Conservation (phyloP, 345 rosid genomes). For the Durio zibethinus region DNA sequence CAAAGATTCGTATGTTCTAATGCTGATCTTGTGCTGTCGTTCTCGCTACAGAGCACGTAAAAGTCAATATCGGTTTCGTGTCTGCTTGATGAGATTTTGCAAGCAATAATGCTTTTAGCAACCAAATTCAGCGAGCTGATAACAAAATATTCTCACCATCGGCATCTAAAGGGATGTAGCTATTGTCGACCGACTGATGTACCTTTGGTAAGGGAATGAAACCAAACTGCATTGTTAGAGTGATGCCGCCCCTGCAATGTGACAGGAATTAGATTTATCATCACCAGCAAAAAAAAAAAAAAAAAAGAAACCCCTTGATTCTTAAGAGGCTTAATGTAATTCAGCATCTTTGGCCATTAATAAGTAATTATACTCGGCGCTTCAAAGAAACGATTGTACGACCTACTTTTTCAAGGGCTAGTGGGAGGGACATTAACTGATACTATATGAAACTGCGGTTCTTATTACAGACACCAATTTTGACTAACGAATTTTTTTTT, state of each 20-base stretch:
- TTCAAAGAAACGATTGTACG: background rate
- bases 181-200: background rate
- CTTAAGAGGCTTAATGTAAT: background rate
- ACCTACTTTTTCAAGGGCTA: background rate
- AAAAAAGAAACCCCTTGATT: too few relatives aligned
- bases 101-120: background rate
- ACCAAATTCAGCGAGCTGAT: background rate
- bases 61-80: background rate
- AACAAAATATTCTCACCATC: background rate
- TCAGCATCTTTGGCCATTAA: background rate
- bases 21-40: slow-evolving; percentile 18
- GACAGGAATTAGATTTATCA: too few relatives aligned
- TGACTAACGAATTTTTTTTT: too few relatives aligned
- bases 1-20: slow-evolving; percentile 20
- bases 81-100: background rate
- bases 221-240: background rate
- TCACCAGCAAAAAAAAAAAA: too few relatives aligned
- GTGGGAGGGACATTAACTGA: too few relatives aligned
- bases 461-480: too few relatives aligned
- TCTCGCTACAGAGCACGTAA: slow-evolving; percentile 14
- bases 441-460: too few relatives aligned
- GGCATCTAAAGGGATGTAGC: background rate
- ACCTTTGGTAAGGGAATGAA: background rate
- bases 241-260: too few relatives aligned
- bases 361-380: too few relatives aligned